These are phyloP conservation scores for Aspergillus bombycis DNA, from an alignment of 2,329 filamentous ascomycete genomes.

Conservation along the genomic window DNA sequence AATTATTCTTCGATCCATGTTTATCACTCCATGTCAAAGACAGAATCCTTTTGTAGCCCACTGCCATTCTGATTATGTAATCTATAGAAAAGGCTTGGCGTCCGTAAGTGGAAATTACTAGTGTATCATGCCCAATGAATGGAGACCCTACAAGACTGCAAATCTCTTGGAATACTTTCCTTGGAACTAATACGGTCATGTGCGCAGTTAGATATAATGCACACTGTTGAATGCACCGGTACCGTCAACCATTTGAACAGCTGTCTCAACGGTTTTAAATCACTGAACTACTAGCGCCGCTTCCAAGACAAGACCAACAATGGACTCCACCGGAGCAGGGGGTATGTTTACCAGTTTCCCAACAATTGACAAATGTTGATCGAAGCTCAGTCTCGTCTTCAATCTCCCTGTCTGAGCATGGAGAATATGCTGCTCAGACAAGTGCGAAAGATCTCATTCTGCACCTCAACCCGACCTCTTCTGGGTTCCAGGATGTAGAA, in stretches of 20 bases:
- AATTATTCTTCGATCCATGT: no score
- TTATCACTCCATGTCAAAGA: no score
- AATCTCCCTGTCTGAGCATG: slow-evolving; percentile 35
- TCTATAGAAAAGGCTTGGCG: slow-evolving; percentile 2
- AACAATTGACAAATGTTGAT: background rate
- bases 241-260: background rate
- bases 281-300: background rate
- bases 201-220: background rate
- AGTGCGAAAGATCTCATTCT: slow-evolving; percentile 38
- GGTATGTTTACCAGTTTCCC: slow-evolving; percentile 21
- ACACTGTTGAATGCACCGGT: background rate
- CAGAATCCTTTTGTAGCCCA: background rate
- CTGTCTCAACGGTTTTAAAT: background rate
- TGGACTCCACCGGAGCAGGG: slow-evolving; percentile 32
- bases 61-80: background rate
- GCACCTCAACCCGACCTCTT: slow-evolving; percentile 32
- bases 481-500: slow-evolving; percentile 36
- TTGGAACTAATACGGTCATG: background rate
- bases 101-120: slow-evolving; percentile 9
- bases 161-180: background rate
- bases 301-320: slow-evolving; percentile 20
- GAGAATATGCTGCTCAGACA: slow-evolving; percentile 31
- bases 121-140: slow-evolving; percentile 2
- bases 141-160: background rate
- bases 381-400: slow-evolving; percentile 13